phyloP scores from a whole-genome alignment of 208 protist genomes.

The Hexamita inflata region DNA sequence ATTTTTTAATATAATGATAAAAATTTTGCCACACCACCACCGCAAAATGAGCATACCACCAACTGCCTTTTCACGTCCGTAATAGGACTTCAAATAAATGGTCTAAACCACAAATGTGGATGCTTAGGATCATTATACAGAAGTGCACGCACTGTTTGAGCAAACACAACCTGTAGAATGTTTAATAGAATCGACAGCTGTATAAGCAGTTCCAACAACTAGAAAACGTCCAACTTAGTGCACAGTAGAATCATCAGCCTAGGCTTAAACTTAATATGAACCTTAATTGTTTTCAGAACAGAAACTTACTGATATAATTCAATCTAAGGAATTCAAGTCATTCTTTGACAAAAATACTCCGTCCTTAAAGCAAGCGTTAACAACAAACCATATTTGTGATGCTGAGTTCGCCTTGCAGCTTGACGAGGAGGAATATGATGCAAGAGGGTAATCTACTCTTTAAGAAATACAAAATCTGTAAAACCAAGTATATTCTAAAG shows the following conservation, averaged over 20 bases:
- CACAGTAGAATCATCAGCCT: not conserved
- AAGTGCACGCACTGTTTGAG: not conserved
- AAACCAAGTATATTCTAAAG: not conserved
- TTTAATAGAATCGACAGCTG: not conserved
- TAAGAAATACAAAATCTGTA: not conserved
- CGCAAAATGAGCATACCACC: no score
- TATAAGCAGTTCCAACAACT: constrained; percentile 13
- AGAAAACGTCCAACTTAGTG: constrained; percentile 7
- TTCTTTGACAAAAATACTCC: not conserved
- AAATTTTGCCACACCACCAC: no score
- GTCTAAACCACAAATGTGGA: constrained; percentile 10
- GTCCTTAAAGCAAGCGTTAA: not conserved
- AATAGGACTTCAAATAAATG: not conserved
- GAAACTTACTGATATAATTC: not conserved
- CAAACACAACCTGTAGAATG: not conserved
- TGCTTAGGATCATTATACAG: constrained; percentile 23
- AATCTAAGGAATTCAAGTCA: not conserved
- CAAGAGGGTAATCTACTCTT: constrained; percentile 6
- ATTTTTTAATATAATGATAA: no score
- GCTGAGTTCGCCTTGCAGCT: not conserved
- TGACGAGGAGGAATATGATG: constrained; percentile 22
- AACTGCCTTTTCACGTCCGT: not conserved
- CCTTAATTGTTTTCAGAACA: not conserved
- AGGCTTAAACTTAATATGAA: constrained; percentile 11
- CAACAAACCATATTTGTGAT: not conserved